Evolutionary conservation across 805 yeast species (phyloP), one percentile per base, ranked within the genome.

Genomic region (Zygotorulaspora danielsina): DNA sequence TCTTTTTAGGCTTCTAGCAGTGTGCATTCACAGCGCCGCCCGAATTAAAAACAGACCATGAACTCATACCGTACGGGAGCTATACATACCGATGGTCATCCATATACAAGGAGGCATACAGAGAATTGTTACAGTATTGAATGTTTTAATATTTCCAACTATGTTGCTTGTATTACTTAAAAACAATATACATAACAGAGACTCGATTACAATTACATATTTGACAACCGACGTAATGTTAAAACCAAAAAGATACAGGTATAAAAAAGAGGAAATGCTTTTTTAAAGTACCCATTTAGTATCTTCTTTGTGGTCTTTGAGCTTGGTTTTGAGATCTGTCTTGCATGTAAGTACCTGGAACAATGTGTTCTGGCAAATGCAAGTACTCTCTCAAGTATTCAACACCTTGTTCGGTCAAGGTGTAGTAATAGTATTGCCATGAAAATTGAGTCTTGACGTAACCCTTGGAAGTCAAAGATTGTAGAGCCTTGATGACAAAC

Each of bases 391-490:
- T 85, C 69, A 93, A 84, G 84, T 78, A 93, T 70, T 88, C 96
- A 57, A 93, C 90, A 83, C 99, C 99, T 76, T 86, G 96, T 70
- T 93, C 97, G 70, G 97, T 93, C 71, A 93, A 84, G 79, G 98
- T 87, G 94, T 93, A 93, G 95, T 93, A 93, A 79, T 93, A 93
- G 82, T 87, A 87, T 82, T 89, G 97, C 99, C 99, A 93, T 67
- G 97, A 90, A 84, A 90, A 93, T 78, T 88, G 97, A 65, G 99
- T 93, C 86, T 90, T 88, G 75, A 93, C 97, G 83, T 67, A 93
- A 72, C 99, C 99, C 75, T 84, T 87, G 53, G 98, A 93, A 69
- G 95, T 87, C 73, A 93, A 86, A 54, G 97, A 90, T 79, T 93
- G 99, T 73, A 93, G 82, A 68, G 99, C 97, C 84, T 93, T 93